Evolutionary conservation across 345 rosid genomes (phyloP), one percentile per base, ranked within the genome.

Genomic region (Eucalyptus regnans): DNA sequence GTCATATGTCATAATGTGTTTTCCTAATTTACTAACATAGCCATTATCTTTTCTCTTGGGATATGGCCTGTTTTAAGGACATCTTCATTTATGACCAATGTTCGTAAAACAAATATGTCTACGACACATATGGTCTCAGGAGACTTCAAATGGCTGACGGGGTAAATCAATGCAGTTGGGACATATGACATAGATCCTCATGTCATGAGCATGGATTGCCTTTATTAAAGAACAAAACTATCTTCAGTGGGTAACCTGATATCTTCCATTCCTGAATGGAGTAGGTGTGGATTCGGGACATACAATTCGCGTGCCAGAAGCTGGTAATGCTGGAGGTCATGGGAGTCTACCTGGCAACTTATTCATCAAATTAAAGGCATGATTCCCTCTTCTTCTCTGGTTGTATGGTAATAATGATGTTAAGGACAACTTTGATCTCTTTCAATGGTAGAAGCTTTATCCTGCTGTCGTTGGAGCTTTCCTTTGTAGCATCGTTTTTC

Each of bases 271-370:
- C 64, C 64, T 23, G 29, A 92, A 88, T 91, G 89, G 89, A 90
- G 89, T 91, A 96, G 99, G 99, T 92, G 93, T 96, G 90, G 98
- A 95, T 64, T 93, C 96, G 76, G 96, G 96, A 92, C 99, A 96
- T 91, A 94, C 95, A 50, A 94, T 97, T 87, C 92, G 90, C 86
- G 92, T 96, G 60, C 90, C 92, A 33, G 95, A 90, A 91, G 99
- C 96, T 91, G 99, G 98, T 88, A 93, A 95, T 91, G 88, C 91
- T 87, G 94, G 94, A 86, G 92, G 94, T 88, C 93, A 86, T 90
- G 92, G 94, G 91, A 92, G 90, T 91, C 96, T 89, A 89, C 94
- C 96, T 88, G 96, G 99, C 89, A 93, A 91, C 93, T 92, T 95
- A 90, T 95, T 90, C 91, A 96, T 96, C 87, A 95, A 92, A 90